Conservation (phyloP, 2,329 filamentous ascomycete species). For the Plenodomus lindquistii region DNA sequence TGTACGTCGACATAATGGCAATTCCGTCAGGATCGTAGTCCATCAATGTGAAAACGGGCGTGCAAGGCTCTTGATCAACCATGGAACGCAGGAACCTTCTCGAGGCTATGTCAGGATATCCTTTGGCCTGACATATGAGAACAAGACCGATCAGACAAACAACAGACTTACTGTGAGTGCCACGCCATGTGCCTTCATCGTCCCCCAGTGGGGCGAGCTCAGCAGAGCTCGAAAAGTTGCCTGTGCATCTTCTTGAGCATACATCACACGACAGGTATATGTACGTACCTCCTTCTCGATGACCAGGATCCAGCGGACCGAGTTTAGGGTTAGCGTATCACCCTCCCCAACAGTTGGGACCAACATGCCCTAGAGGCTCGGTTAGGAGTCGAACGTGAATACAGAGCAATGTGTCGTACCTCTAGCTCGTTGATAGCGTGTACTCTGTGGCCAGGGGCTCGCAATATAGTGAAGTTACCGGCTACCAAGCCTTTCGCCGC, state of each 20-base stretch:
- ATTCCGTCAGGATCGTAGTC: slow-evolving; percentile 80
- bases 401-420: slow-evolving; percentile 23
- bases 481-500: slow-evolving; percentile 72
- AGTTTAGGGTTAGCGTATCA: slow-evolving; percentile 54
- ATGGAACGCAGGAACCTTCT: slow-evolving; percentile 62
- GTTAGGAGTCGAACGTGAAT: background rate
- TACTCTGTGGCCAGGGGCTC: slow-evolving; percentile 50
- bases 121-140: slow-evolving; percentile 66
- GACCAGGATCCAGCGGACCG: slow-evolving; percentile 67
- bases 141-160: background rate
- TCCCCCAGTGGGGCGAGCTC: slow-evolving; percentile 59
- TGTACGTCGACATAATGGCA: slow-evolving; percentile 74
- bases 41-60: slow-evolving; percentile 65
- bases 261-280: background rate
- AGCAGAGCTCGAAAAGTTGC: slow-evolving; percentile 75
- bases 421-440: slow-evolving; percentile 49
- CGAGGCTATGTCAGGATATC: slow-evolving; percentile 77
- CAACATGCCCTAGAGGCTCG: slow-evolving; percentile 58
- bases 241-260: slow-evolving; percentile 47
- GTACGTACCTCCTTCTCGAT: slow-evolving; percentile 74
- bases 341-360: slow-evolving; percentile 61
- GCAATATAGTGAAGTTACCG: slow-evolving; percentile 59
- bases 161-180: slow-evolving; percentile 63
- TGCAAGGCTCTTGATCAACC: slow-evolving; percentile 41
- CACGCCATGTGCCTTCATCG: slow-evolving; percentile 60